A percentile compares a stretch with the other conserved stretches of the same genome.
phyloP scores from a whole-genome alignment of 148 eudicot species.

The Chenopodium berlandieri region DNA sequence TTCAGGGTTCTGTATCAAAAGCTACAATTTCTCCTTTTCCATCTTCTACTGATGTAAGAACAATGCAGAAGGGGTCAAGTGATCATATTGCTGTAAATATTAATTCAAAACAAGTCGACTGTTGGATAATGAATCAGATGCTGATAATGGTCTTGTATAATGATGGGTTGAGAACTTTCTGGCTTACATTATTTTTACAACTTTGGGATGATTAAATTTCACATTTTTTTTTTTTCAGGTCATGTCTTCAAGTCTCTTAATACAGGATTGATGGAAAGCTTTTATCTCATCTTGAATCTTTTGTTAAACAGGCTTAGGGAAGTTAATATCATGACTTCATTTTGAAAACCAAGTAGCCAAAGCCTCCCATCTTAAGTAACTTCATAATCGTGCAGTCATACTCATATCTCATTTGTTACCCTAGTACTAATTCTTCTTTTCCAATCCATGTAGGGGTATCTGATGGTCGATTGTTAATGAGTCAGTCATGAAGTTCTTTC shows the following conservation, averaged over 20 bases:
- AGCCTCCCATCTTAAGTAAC: background rate
- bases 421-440: background rate
- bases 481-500: constrained; percentile 26
- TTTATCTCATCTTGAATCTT: background rate
- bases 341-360: background rate
- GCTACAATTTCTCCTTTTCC: constrained; percentile 52
- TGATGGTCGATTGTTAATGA: constrained; percentile 56
- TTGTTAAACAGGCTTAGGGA: too few species aligned
- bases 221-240: constrained; percentile 48
- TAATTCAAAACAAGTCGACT: constrained; percentile 79
- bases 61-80: constrained; percentile 71
- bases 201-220: constrained; percentile 9
- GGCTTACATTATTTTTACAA: background rate
- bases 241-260: constrained; percentile 85
- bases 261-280: constrained; percentile 29
- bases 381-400: background rate
- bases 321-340: background rate
- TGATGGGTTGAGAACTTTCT: constrained; percentile 5
- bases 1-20: constrained; percentile 67
- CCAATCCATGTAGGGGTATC: constrained; percentile 44
- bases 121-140: constrained; percentile 51
- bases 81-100: constrained; percentile 83
- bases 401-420: background rate
- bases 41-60: constrained; percentile 71
- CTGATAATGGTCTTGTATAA: constrained; percentile 72